Conservation (phyloP, 768 basidiomycete genomes). For the Stropharia rugosoannulata region DNA sequence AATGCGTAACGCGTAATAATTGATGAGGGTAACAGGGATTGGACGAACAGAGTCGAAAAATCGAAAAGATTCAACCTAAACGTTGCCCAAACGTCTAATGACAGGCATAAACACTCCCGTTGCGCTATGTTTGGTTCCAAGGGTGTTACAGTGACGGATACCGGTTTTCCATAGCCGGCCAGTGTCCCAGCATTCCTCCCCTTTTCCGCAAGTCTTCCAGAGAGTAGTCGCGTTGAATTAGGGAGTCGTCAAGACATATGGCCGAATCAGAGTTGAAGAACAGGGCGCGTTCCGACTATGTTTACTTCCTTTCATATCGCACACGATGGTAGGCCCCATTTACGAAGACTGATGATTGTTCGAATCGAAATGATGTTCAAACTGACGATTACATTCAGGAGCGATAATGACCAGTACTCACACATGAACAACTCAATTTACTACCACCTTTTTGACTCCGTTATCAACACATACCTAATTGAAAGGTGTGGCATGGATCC, state of each 20-base stretch:
- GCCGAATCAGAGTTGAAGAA: slow-evolving; percentile 29
- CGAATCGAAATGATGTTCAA: not conserved
- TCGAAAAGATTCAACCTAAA: not conserved
- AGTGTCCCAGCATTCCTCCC: too few relatives aligned
- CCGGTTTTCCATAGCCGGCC: too few relatives aligned
- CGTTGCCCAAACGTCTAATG: not conserved
- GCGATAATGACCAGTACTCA: slow-evolving; percentile 83
- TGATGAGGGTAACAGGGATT: too few relatives aligned
- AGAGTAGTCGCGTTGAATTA: too few relatives aligned
- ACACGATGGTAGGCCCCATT: slow-evolving; percentile 62
- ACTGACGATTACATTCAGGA: slow-evolving; percentile 43
- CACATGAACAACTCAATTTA: slow-evolving; percentile 83
- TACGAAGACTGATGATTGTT: not conserved
- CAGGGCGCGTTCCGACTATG: slow-evolving; percentile 52
- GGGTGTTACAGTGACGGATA: not conserved
- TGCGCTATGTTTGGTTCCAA: not conserved
- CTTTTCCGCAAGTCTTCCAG: too few relatives aligned
- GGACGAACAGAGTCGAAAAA: not conserved
- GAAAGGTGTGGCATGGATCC: slow-evolving; percentile 59
- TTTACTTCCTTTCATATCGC: slow-evolving; percentile 58
- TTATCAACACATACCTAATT: slow-evolving; percentile 80
- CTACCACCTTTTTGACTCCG: slow-evolving; percentile 80
- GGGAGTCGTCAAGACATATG: slow-evolving; percentile 12
- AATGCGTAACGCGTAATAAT: too few relatives aligned
- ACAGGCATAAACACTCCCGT: too few relatives aligned